These are phyloP conservation scores for Rhizophagus clarus DNA, from an alignment of 192 early-diverging fungal genomes.

Conservation along the genomic window DNA sequence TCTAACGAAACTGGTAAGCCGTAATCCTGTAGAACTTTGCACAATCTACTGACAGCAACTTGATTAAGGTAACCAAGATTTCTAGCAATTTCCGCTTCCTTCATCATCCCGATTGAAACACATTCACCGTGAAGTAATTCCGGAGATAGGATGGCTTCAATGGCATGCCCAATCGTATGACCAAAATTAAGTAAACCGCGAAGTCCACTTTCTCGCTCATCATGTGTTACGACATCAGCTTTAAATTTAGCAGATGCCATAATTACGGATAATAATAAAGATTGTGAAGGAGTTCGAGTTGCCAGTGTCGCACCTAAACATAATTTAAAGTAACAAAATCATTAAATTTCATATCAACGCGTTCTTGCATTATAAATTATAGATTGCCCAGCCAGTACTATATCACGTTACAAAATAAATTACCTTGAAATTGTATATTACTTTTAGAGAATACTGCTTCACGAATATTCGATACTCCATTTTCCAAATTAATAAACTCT, in stretches of 20 bases:
- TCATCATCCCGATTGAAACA: conserved; percentile 91
- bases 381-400: too few species aligned
- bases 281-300: conserved; percentile 64
- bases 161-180: conserved; percentile 95
- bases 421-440: conserved; percentile 49
- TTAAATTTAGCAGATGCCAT: conserved; percentile 88
- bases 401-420: too few species aligned
- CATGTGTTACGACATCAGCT: conserved; percentile 93
- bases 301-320: conserved; percentile 51
- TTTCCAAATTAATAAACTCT: conserved; percentile 92
- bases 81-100: conserved; percentile 92
- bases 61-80: conserved; percentile 85
- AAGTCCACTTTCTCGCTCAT: conserved; percentile 94
- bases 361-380: too few species aligned
- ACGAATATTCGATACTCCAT: conserved; percentile 78
- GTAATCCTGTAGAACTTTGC: conserved; percentile 82
- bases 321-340: too few species aligned
- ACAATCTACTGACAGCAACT: conserved; percentile 83
- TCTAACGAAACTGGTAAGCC: conserved; percentile 82
- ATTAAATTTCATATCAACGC: too few species aligned
- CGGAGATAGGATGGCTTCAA: conserved; percentile 89
- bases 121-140: conserved; percentile 96
- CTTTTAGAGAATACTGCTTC: conserved; percentile 62
- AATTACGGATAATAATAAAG: conserved; percentile 78
- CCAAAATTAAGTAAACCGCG: conserved; percentile 97